Conservation (phyloP, 116 monocot genomes). For the Zostera marina region DNA sequence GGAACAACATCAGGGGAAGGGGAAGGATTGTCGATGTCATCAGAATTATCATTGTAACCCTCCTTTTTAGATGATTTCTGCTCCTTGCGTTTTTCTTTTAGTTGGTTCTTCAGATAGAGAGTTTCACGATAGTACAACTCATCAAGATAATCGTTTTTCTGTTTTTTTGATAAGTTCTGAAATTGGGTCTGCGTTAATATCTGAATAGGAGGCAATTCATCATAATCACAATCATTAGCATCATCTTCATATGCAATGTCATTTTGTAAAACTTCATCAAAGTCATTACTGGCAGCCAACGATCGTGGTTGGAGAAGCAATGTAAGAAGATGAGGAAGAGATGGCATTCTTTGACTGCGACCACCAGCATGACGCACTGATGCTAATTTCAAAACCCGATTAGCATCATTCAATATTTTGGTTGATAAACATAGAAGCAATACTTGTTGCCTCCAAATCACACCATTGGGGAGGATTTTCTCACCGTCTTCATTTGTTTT, state of each 20-base stretch:
- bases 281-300: slow-evolving; percentile 14
- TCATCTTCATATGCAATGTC: slow-evolving; percentile 1
- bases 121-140: slow-evolving; percentile 91
- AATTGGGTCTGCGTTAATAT: slow-evolving; percentile 69
- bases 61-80: slow-evolving; percentile 11
- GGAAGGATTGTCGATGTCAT: slow-evolving; percentile 16
- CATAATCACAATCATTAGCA: slow-evolving; percentile 70
- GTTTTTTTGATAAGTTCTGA: slow-evolving; percentile 42
- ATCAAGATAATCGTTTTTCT: slow-evolving; percentile 78
- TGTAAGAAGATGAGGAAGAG: slow-evolving; percentile 87
- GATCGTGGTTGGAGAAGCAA: slow-evolving; percentile 46
- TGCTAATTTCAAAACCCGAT: slow-evolving; percentile 42
- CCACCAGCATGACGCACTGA: slow-evolving; percentile 35
- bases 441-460: slow-evolving; percentile 52
- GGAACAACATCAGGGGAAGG: slow-evolving; percentile 26
- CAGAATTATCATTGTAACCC: slow-evolving; percentile 6
- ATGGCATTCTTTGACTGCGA: slow-evolving; percentile 33
- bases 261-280: slow-evolving; percentile 10
- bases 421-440: slow-evolving; percentile 51
- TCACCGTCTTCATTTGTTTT: slow-evolving; percentile 37
- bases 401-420: slow-evolving; percentile 66
- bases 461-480: slow-evolving; percentile 61
- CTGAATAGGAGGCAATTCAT: slow-evolving; percentile 72
- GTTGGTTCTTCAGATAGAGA: slow-evolving; percentile 76
- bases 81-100: slow-evolving; percentile 50